These are phyloP conservation scores for Aquilaria agallochum DNA, from an alignment of 441 rosid species.

Conservation along the genomic window DNA sequence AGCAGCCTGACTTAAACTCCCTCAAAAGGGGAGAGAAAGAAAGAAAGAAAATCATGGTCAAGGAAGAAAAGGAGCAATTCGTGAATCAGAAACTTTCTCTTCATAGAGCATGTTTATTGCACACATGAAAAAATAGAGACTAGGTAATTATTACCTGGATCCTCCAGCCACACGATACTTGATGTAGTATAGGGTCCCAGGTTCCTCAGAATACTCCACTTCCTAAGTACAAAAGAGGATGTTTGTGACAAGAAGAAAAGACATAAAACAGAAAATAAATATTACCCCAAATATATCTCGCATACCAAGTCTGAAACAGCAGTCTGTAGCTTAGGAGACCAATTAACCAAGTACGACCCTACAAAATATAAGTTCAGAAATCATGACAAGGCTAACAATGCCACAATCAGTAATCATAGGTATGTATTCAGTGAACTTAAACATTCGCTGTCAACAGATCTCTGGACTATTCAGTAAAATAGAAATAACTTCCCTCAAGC, in stretches of 20 bases:
- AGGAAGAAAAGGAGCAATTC: too few relatives aligned
- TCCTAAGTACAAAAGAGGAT: slow-evolving; percentile 44
- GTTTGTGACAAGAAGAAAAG: slow-evolving; percentile 10
- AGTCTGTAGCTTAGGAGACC: slow-evolving; percentile 98
- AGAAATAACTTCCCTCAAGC: too few relatives aligned
- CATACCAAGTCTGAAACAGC: slow-evolving; percentile 98
- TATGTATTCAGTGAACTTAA: too few relatives aligned
- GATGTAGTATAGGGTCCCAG: slow-evolving; percentile 79
- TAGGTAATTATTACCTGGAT: slow-evolving; percentile 49
- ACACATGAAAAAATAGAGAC: background rate
- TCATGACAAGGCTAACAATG: background rate
- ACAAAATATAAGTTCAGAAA: slow-evolving; percentile 20
- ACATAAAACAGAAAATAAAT: slow-evolving; percentile 10
- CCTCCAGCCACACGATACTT: slow-evolving; percentile 98
- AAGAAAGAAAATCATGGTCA: too few relatives aligned
- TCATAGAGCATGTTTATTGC: background rate
- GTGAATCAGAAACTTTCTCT: too few relatives aligned
- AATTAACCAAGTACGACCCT: slow-evolving; percentile 99
- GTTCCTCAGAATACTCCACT: slow-evolving; percentile 98
- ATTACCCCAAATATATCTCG: slow-evolving; percentile 21
- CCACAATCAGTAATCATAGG: too few relatives aligned
- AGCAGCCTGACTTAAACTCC: too few relatives aligned
- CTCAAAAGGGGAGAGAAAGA: too few relatives aligned
- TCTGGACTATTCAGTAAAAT: too few relatives aligned
- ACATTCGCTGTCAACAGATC: too few relatives aligned